phyloP scores from a whole-genome alignment of 352 stramenopile species.

The Phytophthora litchii region DNA sequence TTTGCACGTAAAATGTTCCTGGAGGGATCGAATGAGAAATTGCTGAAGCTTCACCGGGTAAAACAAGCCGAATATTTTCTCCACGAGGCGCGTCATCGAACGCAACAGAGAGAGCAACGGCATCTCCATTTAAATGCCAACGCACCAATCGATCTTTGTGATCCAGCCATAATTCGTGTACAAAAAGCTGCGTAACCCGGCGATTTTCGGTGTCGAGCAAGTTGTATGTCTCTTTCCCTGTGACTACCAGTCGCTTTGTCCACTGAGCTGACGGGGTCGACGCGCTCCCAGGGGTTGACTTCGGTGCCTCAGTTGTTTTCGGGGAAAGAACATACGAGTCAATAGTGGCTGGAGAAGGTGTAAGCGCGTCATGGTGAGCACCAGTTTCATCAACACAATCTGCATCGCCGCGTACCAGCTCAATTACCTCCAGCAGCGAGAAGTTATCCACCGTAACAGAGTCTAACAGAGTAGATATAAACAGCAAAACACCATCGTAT shows the following conservation, averaged over 20 bases:
- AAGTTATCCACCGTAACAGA: constrained; percentile 79
- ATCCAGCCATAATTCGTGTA: constrained; percentile 86
- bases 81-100: constrained; percentile 72
- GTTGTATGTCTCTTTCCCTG: constrained; percentile 84
- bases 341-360: constrained; percentile 33
- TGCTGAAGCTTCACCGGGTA: constrained; percentile 74
- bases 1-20: constrained; percentile 84
- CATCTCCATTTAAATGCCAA: constrained; percentile 86
- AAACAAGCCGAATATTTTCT: constrained; percentile 79
- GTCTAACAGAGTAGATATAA: constrained; percentile 84
- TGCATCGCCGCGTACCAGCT: constrained; percentile 69
- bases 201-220: constrained; percentile 64
- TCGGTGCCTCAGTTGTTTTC: constrained; percentile 15
- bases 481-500: constrained; percentile 80
- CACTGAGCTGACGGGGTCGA: constrained; percentile 64
- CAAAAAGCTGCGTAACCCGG: constrained; percentile 81
- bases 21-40: constrained; percentile 77
- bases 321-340: constrained; percentile 46
- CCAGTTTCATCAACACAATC: constrained; percentile 68
- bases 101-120: constrained; percentile 77
- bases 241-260: constrained; percentile 79
- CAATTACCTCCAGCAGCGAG: constrained; percentile 71
- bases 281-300: constrained; percentile 34
- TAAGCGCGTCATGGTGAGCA: constrained; percentile 28
- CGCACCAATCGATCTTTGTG: constrained; percentile 84